These are phyloP conservation scores for Aspergillus latus DNA, from an alignment of 2,329 filamentous ascomycete species.

Conservation along the genomic window DNA sequence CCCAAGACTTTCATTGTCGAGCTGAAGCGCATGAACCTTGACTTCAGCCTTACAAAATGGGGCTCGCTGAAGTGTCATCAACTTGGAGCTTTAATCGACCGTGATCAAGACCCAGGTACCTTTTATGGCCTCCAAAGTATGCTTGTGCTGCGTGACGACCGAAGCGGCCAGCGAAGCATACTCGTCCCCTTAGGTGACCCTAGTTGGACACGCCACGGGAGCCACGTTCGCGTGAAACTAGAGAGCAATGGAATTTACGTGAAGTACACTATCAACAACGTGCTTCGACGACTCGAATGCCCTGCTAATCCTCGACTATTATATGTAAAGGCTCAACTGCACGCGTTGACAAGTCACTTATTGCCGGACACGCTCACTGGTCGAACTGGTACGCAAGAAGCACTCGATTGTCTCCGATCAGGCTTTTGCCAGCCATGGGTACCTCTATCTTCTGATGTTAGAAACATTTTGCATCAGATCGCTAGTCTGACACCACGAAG, in stretches of 20 bases:
- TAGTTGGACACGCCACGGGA: constrained; percentile 27
- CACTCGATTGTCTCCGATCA: constrained; percentile 51
- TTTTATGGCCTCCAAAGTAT: constrained; percentile 61
- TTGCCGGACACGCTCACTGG: constrained; percentile 59
- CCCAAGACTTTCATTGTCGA: constrained; percentile 45
- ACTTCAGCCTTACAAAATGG: constrained; percentile 51
- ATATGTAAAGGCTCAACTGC: constrained; percentile 58
- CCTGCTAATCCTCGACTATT: constrained; percentile 56
- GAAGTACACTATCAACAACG: constrained; percentile 54
- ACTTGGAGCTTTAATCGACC: constrained; percentile 55
- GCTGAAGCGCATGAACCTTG: constrained; percentile 54
- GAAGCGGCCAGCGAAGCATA: constrained; percentile 48
- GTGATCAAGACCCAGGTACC: constrained; percentile 59
- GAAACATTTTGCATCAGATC: constrained; percentile 26
- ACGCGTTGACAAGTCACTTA: constrained; percentile 61
- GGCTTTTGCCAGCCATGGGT: constrained; percentile 54
- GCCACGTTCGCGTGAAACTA: constrained; percentile 49
- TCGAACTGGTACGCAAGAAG: constrained; percentile 62
- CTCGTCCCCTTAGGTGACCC: constrained; percentile 54
- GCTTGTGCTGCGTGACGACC: constrained; percentile 57
- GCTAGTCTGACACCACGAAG: constrained; percentile 40
- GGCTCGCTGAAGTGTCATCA: constrained; percentile 50
- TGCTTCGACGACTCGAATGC: constrained; percentile 58
- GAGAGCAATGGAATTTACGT: constrained; percentile 43
- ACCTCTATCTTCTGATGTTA: constrained; percentile 24